These are phyloP conservation scores for Trichoderma sp. DNA, from an alignment of 2,329 filamentous ascomycete species.

Conservation along the genomic window DNA sequence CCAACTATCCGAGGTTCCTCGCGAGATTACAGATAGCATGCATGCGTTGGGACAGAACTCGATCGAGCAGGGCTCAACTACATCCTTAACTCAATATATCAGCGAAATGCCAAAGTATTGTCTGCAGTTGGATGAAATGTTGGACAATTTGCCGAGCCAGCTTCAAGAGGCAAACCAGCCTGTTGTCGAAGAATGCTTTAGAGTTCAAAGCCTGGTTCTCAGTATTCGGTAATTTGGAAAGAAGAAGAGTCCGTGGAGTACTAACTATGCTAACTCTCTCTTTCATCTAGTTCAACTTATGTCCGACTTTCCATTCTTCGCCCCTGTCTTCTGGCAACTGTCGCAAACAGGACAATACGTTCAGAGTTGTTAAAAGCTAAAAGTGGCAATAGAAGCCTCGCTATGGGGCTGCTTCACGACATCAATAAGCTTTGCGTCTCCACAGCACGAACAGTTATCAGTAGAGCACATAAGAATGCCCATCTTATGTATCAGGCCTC, in stretches of 20 bases:
- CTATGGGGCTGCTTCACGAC: background rate
- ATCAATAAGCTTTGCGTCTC: slow-evolving; percentile 12
- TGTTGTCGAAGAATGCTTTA: slow-evolving; percentile 4
- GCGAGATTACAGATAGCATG: background rate
- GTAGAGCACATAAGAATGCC: background rate
- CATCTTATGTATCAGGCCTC: background rate
- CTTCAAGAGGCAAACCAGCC: background rate
- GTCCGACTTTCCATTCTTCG: slow-evolving; percentile 7
- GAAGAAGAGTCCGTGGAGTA: background rate
- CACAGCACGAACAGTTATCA: background rate
- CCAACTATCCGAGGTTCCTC: slow-evolving; percentile 4
- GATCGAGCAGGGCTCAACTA: background rate
- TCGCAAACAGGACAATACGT: background rate
- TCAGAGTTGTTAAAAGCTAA: background rate
- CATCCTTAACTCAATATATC: background rate
- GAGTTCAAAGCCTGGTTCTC: slow-evolving; percentile 3
- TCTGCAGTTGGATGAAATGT: background rate
- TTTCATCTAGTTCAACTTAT: background rate
- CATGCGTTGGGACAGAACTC: background rate
- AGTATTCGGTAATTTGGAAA: background rate
- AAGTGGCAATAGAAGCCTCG: background rate
- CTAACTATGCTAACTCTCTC: background rate
- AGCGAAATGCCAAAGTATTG: slow-evolving; percentile 19
- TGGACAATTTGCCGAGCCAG: background rate
- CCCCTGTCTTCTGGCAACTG: slow-evolving; percentile 2